phyloP scores from a whole-genome alignment of 2,329 filamentous ascomycete species.

The Didymella arachidicola region DNA sequence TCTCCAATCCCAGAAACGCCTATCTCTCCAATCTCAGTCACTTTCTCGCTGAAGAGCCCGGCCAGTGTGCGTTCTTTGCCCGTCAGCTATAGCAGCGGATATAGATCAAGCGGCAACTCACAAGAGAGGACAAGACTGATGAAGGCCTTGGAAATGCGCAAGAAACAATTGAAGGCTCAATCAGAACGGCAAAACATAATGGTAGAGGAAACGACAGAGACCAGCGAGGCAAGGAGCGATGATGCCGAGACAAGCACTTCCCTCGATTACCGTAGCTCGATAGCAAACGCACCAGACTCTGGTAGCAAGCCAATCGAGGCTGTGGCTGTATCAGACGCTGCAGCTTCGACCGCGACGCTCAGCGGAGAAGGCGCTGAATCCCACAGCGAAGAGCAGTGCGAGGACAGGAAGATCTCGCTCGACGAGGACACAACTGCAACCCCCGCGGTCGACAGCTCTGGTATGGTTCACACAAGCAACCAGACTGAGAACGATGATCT shows the following conservation, averaged over 20 bases:
- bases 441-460: slow-evolving; percentile 57
- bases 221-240: slow-evolving; percentile 18
- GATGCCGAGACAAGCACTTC: slow-evolving; percentile 1
- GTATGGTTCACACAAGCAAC: slow-evolving; percentile 59
- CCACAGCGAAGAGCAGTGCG: slow-evolving; percentile 17
- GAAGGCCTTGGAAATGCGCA: slow-evolving; percentile 91
- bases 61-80: slow-evolving; percentile 56
- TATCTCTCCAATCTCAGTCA: slow-evolving; percentile 49
- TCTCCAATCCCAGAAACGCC: slow-evolving; percentile 47
- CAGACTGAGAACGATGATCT: slow-evolving; percentile 47
- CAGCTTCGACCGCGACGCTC: slow-evolving; percentile 4
- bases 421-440: slow-evolving; percentile 27
- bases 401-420: slow-evolving; percentile 26
- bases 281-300: slow-evolving; percentile 12
- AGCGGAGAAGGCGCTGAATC: slow-evolving; percentile 6
- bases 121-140: slow-evolving; percentile 91
- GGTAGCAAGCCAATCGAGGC: slow-evolving; percentile 9
- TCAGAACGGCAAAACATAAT: slow-evolving; percentile 42
- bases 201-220: slow-evolving; percentile 13
- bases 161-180: slow-evolving; percentile 71
- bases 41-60: slow-evolving; percentile 50
- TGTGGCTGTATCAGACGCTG: not conserved
- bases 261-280: slow-evolving; percentile 4
- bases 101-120: slow-evolving; percentile 67
- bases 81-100: slow-evolving; percentile 45